phyloP scores from a whole-genome alignment of 108 stramenopile genomes.

The Cyclotella atomus region DNA sequence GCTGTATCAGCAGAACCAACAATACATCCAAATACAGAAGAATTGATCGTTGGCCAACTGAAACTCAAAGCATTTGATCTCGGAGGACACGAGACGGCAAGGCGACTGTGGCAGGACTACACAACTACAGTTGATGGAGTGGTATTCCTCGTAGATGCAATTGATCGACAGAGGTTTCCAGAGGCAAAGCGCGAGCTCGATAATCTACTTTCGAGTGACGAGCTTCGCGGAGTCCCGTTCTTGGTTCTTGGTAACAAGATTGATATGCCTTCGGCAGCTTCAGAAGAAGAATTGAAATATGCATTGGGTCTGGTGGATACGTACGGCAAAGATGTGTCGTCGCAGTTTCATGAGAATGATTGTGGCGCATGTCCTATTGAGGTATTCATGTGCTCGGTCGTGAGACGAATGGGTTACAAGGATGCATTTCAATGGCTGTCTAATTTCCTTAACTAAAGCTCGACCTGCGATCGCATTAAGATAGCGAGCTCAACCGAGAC shows the following conservation, averaged over 20 bases:
- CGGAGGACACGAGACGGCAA: conserved; percentile 85
- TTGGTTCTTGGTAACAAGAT: conserved; percentile 91
- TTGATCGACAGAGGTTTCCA: conserved; percentile 80
- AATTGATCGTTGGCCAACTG: conserved; percentile 73
- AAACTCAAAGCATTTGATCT: conserved; percentile 87
- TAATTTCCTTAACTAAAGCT: conserved; percentile 61
- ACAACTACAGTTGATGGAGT: conserved; percentile 89
- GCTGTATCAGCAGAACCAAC: conserved; percentile 85
- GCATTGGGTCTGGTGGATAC: conserved; percentile 81
- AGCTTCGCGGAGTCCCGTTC: conserved; percentile 84
- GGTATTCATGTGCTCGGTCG: conserved; percentile 89
- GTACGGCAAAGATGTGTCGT: conserved; percentile 75
- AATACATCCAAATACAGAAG: conserved; percentile 78
- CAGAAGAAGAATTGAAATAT: conserved; percentile 85
- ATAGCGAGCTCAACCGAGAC: too few relatives aligned
- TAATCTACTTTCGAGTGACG: conserved; percentile 61
- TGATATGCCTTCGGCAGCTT: conserved; percentile 70
- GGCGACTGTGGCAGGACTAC: conserved; percentile 84
- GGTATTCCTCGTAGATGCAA: conserved; percentile 83
- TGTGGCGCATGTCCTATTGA: conserved; percentile 66
- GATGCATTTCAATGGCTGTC: conserved; percentile 88
- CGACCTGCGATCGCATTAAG: too few relatives aligned
- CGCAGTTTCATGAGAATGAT: conserved; percentile 26
- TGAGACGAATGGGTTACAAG: conserved; percentile 84
- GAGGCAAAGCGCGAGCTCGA: conserved; percentile 92